Percentiles rank a stretch among this genome's conserved stretches.
These are phyloP conservation scores for Tetraselmis chui DNA, from an alignment of 139 green algal species.

Conservation along the genomic window DNA sequence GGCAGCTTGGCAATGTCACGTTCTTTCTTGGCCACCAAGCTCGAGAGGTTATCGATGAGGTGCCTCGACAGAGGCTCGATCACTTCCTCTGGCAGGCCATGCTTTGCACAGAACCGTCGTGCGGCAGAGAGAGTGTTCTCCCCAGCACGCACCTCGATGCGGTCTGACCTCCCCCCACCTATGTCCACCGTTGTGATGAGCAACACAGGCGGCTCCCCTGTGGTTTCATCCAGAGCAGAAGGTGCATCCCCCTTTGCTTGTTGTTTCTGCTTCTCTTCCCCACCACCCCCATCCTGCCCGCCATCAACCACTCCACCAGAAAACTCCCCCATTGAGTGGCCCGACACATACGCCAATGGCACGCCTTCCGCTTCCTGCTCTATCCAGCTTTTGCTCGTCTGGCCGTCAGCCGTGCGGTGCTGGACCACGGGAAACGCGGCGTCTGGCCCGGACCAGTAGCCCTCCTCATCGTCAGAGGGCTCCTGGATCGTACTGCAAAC, in stretches of 20 bases:
- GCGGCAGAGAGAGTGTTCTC: slow-evolving; percentile 56
- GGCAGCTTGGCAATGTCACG: too few relatives aligned
- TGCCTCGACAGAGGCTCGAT: slow-evolving; percentile 54
- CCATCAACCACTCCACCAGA: background rate
- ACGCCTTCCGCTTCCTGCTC: background rate
- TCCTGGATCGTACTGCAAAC: background rate
- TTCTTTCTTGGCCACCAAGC: too few relatives aligned
- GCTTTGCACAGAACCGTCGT: slow-evolving; percentile 46
- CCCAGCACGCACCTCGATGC: slow-evolving; percentile 52
- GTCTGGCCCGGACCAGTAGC: background rate
- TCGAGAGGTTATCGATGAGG: slow-evolving; percentile 56
- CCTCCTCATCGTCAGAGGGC: background rate
- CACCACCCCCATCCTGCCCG: background rate
- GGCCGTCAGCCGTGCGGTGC: background rate
- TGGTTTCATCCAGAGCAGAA: background rate
- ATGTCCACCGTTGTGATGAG: slow-evolving; percentile 83
- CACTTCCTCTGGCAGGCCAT: slow-evolving; percentile 53
- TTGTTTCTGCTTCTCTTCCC: background rate
- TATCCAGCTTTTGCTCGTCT: background rate
- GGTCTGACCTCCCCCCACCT: slow-evolving; percentile 45
- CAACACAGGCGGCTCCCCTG: slow-evolving; percentile 21
- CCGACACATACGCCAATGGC: too few relatives aligned
- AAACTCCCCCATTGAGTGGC: too few relatives aligned
- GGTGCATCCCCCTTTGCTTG: background rate
- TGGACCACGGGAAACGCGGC: background rate